Evolutionary conservation across 805 yeast species (phyloP), one percentile per base, ranked within the genome.

Genomic region (Candida corydali): DNA sequence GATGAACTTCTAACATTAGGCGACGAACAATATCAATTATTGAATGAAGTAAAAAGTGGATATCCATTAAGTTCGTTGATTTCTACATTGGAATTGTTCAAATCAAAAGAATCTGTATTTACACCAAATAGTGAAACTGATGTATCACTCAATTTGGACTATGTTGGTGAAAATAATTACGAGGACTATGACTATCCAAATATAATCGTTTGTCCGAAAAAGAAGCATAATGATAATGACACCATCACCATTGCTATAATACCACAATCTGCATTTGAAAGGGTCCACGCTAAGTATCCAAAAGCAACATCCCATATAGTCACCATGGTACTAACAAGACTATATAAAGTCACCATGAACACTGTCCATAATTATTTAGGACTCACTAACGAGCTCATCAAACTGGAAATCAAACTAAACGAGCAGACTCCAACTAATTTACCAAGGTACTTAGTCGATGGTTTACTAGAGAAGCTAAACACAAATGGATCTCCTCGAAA

Each of bases 271-370:
- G 85, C 97, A 0, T 93, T 91, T 48, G 71, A 76, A 38, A 67
- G 83, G 37, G 72, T 91, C 26, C 81, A 84, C 5, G 54, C 65
- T 20, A 84, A 80, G 48, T 86, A 80, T 52, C 98, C 98, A 5
- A 77, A 84, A 44, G 86, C 96, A 1, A 82, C 96, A 0, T 86
- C 96, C 0, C 96, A 89, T 57, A 89, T 93, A 20, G 91, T 91
- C 10, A 96, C 94, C 49, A 88, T 91, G 77, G 86, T 91, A 17
- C 63, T 91, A 38, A 82, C 95, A 1, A 74, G 95, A 43, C 69
- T 93, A 36, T 86, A 87, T 54, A 76, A 94, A 46, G 96, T 93
- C 7, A 91, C 98, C 0, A 80, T 91, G 58, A 89, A 86, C 52
- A 86, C 97, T 0, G 86, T 93, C 8, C 93, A 89, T 55, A 74